These are phyloP conservation scores for Hypoxylon perforatum DNA, from an alignment of 495 filamentous ascomycete genomes.

Conservation along the genomic window DNA sequence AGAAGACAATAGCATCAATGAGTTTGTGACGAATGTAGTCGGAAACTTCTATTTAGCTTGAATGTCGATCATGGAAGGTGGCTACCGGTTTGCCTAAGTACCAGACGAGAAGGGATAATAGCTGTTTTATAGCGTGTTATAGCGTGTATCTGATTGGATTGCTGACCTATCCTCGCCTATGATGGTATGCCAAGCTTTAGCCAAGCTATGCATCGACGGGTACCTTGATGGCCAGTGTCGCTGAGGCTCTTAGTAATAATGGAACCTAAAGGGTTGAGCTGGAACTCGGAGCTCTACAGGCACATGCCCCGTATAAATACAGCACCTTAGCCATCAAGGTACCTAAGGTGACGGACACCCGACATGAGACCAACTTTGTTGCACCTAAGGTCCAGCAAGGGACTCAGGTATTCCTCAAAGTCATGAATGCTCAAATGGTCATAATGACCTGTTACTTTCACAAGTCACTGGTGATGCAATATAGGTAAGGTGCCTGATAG, in stretches of 20 bases:
- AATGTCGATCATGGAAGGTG: constrained; percentile 11
- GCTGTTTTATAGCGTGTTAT: constrained; percentile 3
- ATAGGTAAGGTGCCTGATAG: too few relatives aligned
- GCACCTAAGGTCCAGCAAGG: too few relatives aligned
- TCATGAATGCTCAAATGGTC: too few relatives aligned
- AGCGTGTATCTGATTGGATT: constrained; percentile 19
- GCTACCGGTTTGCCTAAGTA: constrained; percentile 19
- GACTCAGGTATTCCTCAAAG: too few relatives aligned
- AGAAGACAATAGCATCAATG: background rate
- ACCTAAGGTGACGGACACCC: background rate
- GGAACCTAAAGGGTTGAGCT: background rate
- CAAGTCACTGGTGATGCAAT: too few relatives aligned
- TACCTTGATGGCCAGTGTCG: constrained; percentile 41
- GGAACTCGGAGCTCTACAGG: constrained; percentile 6
- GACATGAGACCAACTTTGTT: too few relatives aligned
- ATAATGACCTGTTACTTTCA: too few relatives aligned
- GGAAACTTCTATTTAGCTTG: constrained; percentile 32
- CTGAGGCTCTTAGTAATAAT: constrained; percentile 31
- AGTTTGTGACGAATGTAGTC: constrained; percentile 6
- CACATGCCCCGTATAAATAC: too few relatives aligned
- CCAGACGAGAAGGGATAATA: constrained; percentile 22
- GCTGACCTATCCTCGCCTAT: constrained; percentile 19
- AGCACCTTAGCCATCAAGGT: constrained; percentile 33
- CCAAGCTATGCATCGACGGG: constrained; percentile 22
- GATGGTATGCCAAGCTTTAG: constrained; percentile 39